A percentile compares a stretch with the other conserved stretches of the same genome.
Evolutionary conservation across 257 asterid species (phyloP).

Genomic region (Nyctanthes arbortristis): DNA sequence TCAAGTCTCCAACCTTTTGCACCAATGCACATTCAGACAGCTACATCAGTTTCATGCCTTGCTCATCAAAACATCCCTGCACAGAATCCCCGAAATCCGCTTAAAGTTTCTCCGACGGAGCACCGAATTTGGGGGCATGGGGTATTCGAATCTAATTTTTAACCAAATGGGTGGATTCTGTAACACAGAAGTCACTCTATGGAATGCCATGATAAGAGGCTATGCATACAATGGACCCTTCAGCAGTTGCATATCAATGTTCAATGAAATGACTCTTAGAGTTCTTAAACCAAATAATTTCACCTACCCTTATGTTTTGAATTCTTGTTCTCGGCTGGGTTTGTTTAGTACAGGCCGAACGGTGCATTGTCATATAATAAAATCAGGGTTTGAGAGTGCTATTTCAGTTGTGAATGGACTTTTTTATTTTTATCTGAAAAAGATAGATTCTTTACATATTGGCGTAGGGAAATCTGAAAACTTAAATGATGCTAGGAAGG

Average conservation of each 20-base stretch:
- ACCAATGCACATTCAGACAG: slow-evolving; percentile 41
- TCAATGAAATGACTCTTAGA: slow-evolving; percentile 49
- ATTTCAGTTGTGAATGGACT: slow-evolving; percentile 33
- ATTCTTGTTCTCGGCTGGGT: slow-evolving; percentile 42
- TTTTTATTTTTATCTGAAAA: slow-evolving; percentile 35
- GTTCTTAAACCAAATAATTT: slow-evolving; percentile 44
- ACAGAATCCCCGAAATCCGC: slow-evolving; percentile 32
- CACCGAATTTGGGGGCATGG: slow-evolving; percentile 58
- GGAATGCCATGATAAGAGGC: slow-evolving; percentile 61
- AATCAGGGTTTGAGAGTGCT: slow-evolving; percentile 37
- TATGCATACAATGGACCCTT: slow-evolving; percentile 47
- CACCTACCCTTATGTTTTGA: slow-evolving; percentile 47
- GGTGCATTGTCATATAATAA: slow-evolving; percentile 41
- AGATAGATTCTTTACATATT: slow-evolving; percentile 14
- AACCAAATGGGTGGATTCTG: slow-evolving; percentile 36
- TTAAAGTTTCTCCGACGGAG: slow-evolving; percentile 42
- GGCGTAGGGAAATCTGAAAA: slow-evolving; percentile 7
- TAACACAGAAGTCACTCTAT: slow-evolving; percentile 29
- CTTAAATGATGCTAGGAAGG: slow-evolving; percentile 32
- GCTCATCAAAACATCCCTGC: slow-evolving; percentile 35
- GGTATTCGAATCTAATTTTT: slow-evolving; percentile 39
- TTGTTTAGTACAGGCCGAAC: slow-evolving; percentile 30
- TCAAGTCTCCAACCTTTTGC: slow-evolving; percentile 27
- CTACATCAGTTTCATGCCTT: slow-evolving; percentile 44
- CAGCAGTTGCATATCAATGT: slow-evolving; percentile 31